These are phyloP conservation scores for Kazachstania taianensis DNA, from an alignment of 805 yeast species.

Conservation along the genomic window DNA sequence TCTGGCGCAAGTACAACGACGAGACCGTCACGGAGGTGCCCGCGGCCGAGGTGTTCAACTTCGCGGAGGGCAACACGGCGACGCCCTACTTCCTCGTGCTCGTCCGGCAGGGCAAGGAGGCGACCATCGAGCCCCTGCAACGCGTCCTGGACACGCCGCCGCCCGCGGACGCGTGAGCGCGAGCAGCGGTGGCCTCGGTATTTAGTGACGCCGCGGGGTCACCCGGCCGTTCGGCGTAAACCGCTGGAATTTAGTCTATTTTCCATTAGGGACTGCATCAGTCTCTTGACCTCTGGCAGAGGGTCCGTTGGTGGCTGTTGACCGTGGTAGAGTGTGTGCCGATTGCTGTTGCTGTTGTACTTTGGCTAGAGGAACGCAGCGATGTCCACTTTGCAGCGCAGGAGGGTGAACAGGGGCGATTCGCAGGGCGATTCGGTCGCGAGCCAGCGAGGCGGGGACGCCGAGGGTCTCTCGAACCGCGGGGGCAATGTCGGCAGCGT, in stretches of 20 bases:
- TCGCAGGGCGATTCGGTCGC: constrained; percentile 9
- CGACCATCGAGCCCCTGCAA: constrained; percentile 55
- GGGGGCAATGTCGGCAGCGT: background rate
- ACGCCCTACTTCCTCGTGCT: constrained; percentile 91
- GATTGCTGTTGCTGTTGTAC: background rate
- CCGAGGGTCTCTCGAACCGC: constrained; percentile 4
- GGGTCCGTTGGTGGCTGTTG: no score
- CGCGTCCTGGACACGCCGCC: constrained; percentile 30
- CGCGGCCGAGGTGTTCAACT: constrained; percentile 55
- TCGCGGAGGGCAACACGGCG: constrained; percentile 62
- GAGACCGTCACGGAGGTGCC: constrained; percentile 82
- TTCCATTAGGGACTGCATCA: no score
- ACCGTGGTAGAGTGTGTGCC: background rate
- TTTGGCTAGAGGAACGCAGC: background rate
- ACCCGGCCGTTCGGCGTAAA: background rate
- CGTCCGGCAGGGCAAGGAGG: constrained; percentile 51
- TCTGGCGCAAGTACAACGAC: constrained; percentile 88
- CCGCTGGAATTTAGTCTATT: no score
- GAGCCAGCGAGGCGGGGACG: background rate
- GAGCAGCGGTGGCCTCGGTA: background rate
- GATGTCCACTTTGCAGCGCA: constrained; percentile 63
- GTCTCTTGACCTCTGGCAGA: no score
- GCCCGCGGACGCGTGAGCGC: background rate
- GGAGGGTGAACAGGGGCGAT: constrained; percentile 48
- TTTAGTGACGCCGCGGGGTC: background rate